phyloP scores from a whole-genome alignment of 371 early-diverging fungal species.

The Basidiobolus heterosporus region DNA sequence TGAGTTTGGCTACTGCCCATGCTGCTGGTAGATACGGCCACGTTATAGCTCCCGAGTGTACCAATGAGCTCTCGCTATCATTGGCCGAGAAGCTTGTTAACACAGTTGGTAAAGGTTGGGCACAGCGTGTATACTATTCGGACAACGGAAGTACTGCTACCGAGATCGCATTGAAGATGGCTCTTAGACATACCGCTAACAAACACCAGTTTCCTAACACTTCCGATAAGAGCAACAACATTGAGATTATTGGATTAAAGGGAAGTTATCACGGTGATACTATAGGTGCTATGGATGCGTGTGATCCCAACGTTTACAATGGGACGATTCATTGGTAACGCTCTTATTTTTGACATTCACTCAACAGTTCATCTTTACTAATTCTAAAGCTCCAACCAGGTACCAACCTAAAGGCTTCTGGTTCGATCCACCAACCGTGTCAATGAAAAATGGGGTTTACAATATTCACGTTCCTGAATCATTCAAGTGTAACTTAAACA shows the following conservation, averaged over 20 bases:
- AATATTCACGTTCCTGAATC: constrained; percentile 21
- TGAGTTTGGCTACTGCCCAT: constrained; percentile 42
- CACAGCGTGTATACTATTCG: constrained; percentile 55
- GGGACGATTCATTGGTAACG: constrained; percentile 51
- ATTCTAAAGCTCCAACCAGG: constrained; percentile 6
- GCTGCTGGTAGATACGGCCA: constrained; percentile 71
- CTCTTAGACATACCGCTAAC: constrained; percentile 24
- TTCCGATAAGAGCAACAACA: constrained; percentile 21
- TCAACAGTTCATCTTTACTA: not conserved
- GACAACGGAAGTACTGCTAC: constrained; percentile 70
- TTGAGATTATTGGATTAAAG: constrained; percentile 35
- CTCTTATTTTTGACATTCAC: not conserved
- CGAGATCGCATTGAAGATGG: constrained; percentile 75
- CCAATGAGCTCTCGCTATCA: constrained; percentile 49
- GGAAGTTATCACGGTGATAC: constrained; percentile 78
- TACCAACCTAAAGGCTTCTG: constrained; percentile 57
- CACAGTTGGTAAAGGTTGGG: constrained; percentile 47
- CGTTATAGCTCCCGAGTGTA: constrained; percentile 63
- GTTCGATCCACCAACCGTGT: constrained; percentile 54
- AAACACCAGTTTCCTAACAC: constrained; percentile 7
- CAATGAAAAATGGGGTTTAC: constrained; percentile 35
- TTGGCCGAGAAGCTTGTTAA: constrained; percentile 41
- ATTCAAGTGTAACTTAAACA: constrained; percentile 1
- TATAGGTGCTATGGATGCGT: constrained; percentile 71
- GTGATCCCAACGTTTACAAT: constrained; percentile 58